Evolutionary conservation across 2,329 filamentous ascomycete species (phyloP).

Genomic region (Aspergillus ibericus): DNA sequence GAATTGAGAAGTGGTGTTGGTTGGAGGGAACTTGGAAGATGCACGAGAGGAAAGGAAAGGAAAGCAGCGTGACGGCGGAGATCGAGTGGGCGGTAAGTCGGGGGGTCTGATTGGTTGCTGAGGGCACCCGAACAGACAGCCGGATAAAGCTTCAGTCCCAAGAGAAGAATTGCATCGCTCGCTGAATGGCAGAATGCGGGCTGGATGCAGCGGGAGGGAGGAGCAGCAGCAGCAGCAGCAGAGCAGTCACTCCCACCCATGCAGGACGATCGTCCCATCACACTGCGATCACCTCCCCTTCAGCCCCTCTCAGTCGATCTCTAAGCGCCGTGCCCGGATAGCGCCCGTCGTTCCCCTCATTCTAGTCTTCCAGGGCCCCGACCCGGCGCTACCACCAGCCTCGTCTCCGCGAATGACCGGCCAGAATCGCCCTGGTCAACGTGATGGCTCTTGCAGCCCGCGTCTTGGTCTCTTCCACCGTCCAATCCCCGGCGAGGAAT

Average conservation of each 20-base stretch:
- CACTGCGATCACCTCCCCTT: conserved; percentile 10
- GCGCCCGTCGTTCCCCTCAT: conserved; percentile 9
- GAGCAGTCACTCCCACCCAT: background rate
- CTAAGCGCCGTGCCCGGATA: conserved; percentile 28
- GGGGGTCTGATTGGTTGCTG: background rate
- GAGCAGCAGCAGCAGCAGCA: too few relatives aligned
- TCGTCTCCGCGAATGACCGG: conserved; percentile 28
- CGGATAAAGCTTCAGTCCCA: background rate
- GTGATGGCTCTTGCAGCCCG: conserved; percentile 38
- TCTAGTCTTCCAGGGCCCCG: background rate
- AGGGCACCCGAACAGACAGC: background rate
- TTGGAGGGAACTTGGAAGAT: background rate
- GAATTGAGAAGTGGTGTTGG: background rate
- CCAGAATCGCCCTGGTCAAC: conserved; percentile 8
- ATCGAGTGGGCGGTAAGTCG: background rate
- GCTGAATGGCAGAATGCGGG: too few relatives aligned
- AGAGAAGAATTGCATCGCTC: too few relatives aligned
- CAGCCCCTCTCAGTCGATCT: conserved; percentile 11
- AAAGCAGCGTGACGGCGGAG: background rate
- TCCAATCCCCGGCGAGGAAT: conserved; percentile 9
- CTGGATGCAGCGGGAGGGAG: too few relatives aligned
- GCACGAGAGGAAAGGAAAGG: background rate
- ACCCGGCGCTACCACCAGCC: conserved; percentile 30
- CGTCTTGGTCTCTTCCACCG: conserved; percentile 9
- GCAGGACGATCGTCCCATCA: conserved; percentile 1